Evolutionary conservation across 352 stramenopile genomes (phyloP).

Genomic region (Phytophthora citricola): DNA sequence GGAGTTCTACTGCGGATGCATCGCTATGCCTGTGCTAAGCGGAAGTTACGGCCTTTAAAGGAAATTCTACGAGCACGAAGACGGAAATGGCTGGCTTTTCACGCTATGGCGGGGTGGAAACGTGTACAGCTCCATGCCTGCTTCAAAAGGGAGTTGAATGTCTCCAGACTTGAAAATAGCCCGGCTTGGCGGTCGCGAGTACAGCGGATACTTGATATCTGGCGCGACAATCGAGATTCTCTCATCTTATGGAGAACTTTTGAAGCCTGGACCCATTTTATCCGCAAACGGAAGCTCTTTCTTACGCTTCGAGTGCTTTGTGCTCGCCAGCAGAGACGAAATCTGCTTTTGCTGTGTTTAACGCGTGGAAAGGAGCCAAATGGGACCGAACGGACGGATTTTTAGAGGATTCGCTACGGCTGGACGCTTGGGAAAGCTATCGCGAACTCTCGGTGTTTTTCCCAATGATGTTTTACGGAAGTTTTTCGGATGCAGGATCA

Average conservation of each 20-base stretch:
- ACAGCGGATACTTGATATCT: slow-evolving; percentile 58
- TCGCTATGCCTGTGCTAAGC: slow-evolving; percentile 46
- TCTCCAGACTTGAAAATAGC: slow-evolving; percentile 52
- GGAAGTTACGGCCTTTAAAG: slow-evolving; percentile 48
- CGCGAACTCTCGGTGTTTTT: slow-evolving; percentile 58
- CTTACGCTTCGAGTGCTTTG: slow-evolving; percentile 57
- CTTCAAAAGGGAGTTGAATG: slow-evolving; percentile 66
- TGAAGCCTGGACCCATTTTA: slow-evolving; percentile 53
- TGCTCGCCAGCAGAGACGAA: slow-evolving; percentile 34
- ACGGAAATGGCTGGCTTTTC: slow-evolving; percentile 26
- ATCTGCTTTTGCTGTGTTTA: slow-evolving; percentile 61
- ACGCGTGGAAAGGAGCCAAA: slow-evolving; percentile 65
- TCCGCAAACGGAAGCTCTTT: slow-evolving; percentile 58
- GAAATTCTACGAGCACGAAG: slow-evolving; percentile 23
- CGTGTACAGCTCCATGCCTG: slow-evolving; percentile 58
- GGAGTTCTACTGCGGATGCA: slow-evolving; percentile 33
- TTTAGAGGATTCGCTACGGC: slow-evolving; percentile 56
- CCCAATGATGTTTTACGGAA: slow-evolving; percentile 70
- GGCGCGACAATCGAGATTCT: slow-evolving; percentile 39
- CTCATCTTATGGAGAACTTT: slow-evolving; percentile 44
- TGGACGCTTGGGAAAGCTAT: slow-evolving; percentile 70
- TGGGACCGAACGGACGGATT: slow-evolving; percentile 70
- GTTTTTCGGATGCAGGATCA: slow-evolving; percentile 57
- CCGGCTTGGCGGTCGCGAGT: slow-evolving; percentile 51
- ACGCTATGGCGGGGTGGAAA: slow-evolving; percentile 55